Base-by-base conservation (phyloP, 2,329 filamentous ascomycete genomes). In the Microdochium bolleyi region DNA sequence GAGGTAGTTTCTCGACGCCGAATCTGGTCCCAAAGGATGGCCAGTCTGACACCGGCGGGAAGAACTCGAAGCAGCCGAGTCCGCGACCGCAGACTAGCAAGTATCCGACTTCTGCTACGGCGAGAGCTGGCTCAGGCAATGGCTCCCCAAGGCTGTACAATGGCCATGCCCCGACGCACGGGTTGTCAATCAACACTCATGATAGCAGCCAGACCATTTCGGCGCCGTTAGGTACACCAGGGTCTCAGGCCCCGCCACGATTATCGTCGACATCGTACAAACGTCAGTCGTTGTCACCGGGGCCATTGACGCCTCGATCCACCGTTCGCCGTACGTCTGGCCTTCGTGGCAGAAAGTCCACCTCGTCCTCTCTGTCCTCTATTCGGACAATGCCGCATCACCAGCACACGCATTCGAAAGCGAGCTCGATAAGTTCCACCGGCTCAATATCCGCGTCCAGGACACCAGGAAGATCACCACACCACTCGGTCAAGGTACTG, bases 401-500 rank as follows among this genome's bases (percentile, higher is more conserved):
- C 58, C 84, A 87, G 51, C 88, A 94, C 65, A 85, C 87, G 1
- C 92, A 96, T 67, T 96, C 91, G 22, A 97, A 97, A 70, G 91
- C 94, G 0, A 95, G 89, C 0, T 96, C 91, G 0, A 94, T 91
- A 1, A 96, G 91, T 46, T 96, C 88, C 4, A 87, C 85, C 55
- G 85, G 84, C 22, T 86, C 87, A 0, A 84, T 87, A 3, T 85
- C 86, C 0, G 82, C 83, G 2, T 77, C 87, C 34, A 87, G 85
- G 62, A 86, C 82, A 16, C 83, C 82, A 1, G 80, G 80, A 14
- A 83, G 88, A 24, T 92, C 87, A 2, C 92, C 94, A 1, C 91
- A 96, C 66, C 83, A 89, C 59, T 95, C 89, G 0, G 87, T 97
- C 61, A 97, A 97, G 71, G 88, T 97, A n/a, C 82, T 97, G 2